Conservation (phyloP, 108 stramenopile species). For the Mayamaea pseudoterrestris region DNA sequence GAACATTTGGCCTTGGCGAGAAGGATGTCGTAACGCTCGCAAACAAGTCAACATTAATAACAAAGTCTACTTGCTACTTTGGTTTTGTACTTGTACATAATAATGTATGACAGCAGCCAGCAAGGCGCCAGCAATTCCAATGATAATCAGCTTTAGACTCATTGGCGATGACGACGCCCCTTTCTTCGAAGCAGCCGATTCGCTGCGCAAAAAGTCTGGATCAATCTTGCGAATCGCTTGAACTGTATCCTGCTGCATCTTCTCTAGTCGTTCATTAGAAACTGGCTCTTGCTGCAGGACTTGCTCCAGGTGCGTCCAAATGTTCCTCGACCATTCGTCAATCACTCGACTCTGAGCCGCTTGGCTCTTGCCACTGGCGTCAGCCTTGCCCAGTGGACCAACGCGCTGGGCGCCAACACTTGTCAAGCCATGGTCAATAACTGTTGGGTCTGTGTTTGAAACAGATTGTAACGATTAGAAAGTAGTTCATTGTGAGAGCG, state of each 20-base stretch:
- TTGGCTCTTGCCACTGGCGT: slow-evolving; percentile 57
- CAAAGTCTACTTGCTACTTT: not conserved
- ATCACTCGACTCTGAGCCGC: slow-evolving; percentile 44
- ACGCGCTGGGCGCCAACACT: slow-evolving; percentile 43
- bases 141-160: not conserved
- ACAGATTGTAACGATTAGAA: no score
- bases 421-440: slow-evolving; percentile 41
- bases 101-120: slow-evolving; percentile 1
- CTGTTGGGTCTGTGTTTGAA: no score
- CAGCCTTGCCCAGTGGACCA: slow-evolving; percentile 55
- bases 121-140: not conserved
- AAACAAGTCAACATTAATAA: not conserved
- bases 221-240: slow-evolving; percentile 9
- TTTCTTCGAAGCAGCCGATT: no score
- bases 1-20: not conserved
- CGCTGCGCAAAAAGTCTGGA: slow-evolving; percentile 15
- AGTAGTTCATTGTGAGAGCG: slow-evolving; percentile 37
- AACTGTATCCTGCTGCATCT: slow-evolving; percentile 9
- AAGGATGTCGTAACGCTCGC: no score
- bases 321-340: slow-evolving; percentile 19
- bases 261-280: slow-evolving; percentile 3
- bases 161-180: not conserved
- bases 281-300: slow-evolving; percentile 4
- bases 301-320: slow-evolving; percentile 11
- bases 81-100: not conserved